Conservation (phyloP, 257 asterid genomes). For the Leptodermis oblonga region DNA sequence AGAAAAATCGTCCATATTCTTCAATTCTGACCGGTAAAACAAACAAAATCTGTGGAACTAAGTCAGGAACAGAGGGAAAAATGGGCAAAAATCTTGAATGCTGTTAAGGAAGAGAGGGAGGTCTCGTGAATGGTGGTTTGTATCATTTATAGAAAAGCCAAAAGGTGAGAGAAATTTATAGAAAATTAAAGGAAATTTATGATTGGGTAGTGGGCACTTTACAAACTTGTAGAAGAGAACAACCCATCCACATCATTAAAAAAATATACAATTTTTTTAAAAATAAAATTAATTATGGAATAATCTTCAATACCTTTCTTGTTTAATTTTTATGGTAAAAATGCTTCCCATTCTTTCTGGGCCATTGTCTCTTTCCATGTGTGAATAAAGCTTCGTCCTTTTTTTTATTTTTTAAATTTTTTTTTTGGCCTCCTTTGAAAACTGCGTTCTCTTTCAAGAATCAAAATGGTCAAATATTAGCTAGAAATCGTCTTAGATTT, state of each 20-base stretch:
- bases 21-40: constrained; percentile 2
- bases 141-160: constrained; percentile 45
- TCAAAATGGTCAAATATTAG: constrained; percentile 28
- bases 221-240: constrained; percentile 20
- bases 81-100: constrained; percentile 20
- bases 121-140: constrained; percentile 18
- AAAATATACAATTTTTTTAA: constrained; percentile 7
- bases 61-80: constrained; percentile 2
- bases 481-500: constrained; percentile 33
- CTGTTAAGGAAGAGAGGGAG: constrained; percentile 27
- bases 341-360: constrained; percentile 21
- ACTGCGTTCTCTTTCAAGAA: constrained; percentile 16
- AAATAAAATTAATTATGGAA: constrained; percentile 40
- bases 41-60: neutral
- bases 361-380: neutral
- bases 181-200: constrained; percentile 22
- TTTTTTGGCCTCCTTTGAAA: neutral
- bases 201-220: neutral
- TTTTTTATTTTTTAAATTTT: too few species aligned
- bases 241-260: constrained; percentile 25
- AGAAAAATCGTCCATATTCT: constrained; percentile 53
- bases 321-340: constrained; percentile 2
- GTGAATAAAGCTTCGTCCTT: neutral
- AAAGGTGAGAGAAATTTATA: constrained; percentile 8
- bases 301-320: constrained; percentile 32